Conservation (phyloP, 2,329 filamentous ascomycete species). For the Domatiomyces catenatus region DNA sequence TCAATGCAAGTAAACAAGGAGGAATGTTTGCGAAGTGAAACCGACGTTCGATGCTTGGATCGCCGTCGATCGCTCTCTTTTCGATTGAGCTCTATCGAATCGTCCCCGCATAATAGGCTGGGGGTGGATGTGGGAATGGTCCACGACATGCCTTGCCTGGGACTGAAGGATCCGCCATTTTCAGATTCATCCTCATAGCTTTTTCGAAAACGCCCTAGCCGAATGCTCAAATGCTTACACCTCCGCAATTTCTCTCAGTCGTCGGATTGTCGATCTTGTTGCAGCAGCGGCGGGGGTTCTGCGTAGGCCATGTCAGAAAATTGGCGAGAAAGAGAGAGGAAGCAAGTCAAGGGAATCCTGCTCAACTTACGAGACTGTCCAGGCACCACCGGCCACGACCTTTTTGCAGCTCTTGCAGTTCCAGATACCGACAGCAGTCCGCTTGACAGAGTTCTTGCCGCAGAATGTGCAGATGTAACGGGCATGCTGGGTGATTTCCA, state of each 20-base stretch:
- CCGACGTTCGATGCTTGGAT: not conserved
- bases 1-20: not conserved
- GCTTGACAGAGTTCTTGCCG: constrained; percentile 89
- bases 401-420: constrained; percentile 92
- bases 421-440: constrained; percentile 89
- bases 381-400: constrained; percentile 84
- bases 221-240: constrained; percentile 33
- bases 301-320: constrained; percentile 8
- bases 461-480: constrained; percentile 97
- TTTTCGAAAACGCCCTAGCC: constrained; percentile 9
- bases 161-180: not conserved
- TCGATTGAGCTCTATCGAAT: constrained; percentile 16
- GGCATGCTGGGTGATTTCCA: constrained; percentile 95
- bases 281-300: constrained; percentile 87
- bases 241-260: constrained; percentile 94
- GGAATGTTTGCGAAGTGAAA: not conserved
- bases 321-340: not conserved
- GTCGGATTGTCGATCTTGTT: constrained; percentile 89
- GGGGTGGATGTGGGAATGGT: not conserved
- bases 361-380: constrained; percentile 79
- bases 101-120: constrained; percentile 2
- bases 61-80: constrained; percentile 5
- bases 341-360: not conserved
- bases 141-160: not conserved
- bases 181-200: not conserved